These are phyloP conservation scores for Epichloe uncinata DNA, from an alignment of 2,329 filamentous ascomycete species.

Conservation along the genomic window DNA sequence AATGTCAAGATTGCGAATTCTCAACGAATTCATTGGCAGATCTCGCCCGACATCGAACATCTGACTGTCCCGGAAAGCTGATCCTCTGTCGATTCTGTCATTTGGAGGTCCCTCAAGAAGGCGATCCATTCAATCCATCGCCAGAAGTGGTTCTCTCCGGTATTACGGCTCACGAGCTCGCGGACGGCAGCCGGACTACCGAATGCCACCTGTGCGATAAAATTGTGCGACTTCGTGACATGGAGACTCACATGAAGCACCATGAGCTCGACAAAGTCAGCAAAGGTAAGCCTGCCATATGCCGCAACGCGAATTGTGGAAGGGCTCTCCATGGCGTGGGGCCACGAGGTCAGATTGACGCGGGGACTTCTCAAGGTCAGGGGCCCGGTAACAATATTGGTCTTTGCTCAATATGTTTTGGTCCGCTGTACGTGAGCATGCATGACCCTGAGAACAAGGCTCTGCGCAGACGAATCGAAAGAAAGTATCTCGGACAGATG, in stretches of 20 bases:
- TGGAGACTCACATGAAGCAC: conserved; percentile 79
- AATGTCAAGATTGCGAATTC: conserved; percentile 49
- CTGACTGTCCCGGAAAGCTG: conserved; percentile 69
- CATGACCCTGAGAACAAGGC: conserved; percentile 88
- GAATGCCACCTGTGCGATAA: conserved; percentile 89
- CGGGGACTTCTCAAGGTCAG: conserved; percentile 43
- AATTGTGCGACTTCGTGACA: conserved; percentile 81
- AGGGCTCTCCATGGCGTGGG: conserved; percentile 65
- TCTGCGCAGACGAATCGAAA: conserved; percentile 69
- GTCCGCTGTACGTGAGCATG: conserved; percentile 78
- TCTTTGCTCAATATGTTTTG: conserved; percentile 78
- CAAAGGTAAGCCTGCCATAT: conserved; percentile 55
- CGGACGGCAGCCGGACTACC: conserved; percentile 81
- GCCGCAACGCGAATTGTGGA: conserved; percentile 73
- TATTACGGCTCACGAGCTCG: conserved; percentile 80
- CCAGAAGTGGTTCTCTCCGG: conserved; percentile 75
- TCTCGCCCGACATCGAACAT: conserved; percentile 76
- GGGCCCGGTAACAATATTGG: conserved; percentile 63
- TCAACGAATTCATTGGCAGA: conserved; percentile 56
- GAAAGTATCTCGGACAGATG: conserved; percentile 74
- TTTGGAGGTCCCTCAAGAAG: conserved; percentile 83
- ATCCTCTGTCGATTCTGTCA: conserved; percentile 97
- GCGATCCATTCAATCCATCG: conserved; percentile 61
- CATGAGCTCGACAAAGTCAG: conserved; percentile 78
- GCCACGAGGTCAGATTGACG: conserved; percentile 49